Conservation (phyloP, 495 filamentous ascomycete species). For the Aspergillus taichungensis region DNA sequence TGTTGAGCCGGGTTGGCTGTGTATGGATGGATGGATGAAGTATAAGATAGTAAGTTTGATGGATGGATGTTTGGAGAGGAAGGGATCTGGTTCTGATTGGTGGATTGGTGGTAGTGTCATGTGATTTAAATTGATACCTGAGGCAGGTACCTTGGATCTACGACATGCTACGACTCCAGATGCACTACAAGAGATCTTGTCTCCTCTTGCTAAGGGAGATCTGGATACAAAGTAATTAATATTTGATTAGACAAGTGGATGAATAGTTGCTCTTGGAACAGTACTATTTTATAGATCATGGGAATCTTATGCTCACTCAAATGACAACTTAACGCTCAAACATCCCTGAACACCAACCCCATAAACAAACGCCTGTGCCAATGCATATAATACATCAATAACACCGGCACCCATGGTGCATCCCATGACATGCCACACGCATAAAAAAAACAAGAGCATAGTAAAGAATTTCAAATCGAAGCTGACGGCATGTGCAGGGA, state of each 20-base stretch:
- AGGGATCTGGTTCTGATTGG: neutral
- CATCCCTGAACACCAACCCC: neutral
- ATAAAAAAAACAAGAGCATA: constrained; percentile 1
- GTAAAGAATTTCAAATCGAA: neutral
- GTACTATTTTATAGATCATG: neutral
- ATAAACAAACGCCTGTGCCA: constrained; percentile 1
- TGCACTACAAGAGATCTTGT: too few relatives aligned
- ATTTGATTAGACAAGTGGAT: neutral
- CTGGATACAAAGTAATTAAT: too few relatives aligned
- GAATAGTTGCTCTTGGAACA: neutral
- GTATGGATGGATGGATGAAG: too few relatives aligned
- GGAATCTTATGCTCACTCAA: too few relatives aligned
- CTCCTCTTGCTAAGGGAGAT: too few relatives aligned
- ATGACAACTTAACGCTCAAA: neutral
- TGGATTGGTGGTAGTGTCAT: neutral
- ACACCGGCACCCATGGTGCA: neutral
- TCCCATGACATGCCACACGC: neutral
- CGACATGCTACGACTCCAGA: too few relatives aligned
- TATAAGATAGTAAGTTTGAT: neutral
- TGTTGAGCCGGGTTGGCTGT: too few relatives aligned
- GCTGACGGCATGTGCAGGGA: neutral
- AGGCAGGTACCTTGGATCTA: too few relatives aligned
- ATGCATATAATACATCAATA: constrained; percentile 5
- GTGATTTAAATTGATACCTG: too few relatives aligned
- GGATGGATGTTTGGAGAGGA: neutral